phyloP scores from a whole-genome alignment of 1,139 yeast genomes.

The Arxiozyma slooffiae region DNA sequence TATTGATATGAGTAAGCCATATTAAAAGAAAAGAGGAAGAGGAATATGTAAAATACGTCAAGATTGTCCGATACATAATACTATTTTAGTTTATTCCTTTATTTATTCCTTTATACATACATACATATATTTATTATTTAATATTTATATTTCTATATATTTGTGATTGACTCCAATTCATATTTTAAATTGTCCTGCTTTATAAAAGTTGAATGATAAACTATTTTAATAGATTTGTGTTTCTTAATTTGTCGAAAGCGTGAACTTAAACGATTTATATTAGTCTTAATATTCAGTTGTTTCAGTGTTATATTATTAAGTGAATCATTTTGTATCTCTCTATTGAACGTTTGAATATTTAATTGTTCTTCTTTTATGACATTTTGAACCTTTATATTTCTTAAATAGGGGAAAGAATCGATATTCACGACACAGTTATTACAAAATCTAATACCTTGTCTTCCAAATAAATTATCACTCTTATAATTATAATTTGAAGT shows the following conservation, averaged over 20 bases:
- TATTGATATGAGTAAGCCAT: not conserved
- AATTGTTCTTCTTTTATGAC: not conserved
- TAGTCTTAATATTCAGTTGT: not conserved
- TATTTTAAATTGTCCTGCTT: not conserved
- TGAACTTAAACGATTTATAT: not conserved
- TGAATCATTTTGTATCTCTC: not conserved
- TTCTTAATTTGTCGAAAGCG: not conserved
- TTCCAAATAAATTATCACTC: not conserved
- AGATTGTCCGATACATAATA: not conserved
- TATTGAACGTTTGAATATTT: not conserved
- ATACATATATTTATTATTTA: no score
- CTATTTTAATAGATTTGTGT: not conserved
- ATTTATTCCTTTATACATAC: no score
- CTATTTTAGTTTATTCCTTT: no score
- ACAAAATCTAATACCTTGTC: slow-evolving; percentile 6
- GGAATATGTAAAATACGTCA: no score
- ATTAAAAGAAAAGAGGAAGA: no score
- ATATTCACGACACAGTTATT: slow-evolving; percentile 10
- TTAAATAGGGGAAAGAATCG: slow-evolving; percentile 15
- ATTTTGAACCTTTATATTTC: not conserved
- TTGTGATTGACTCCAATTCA: not conserved
- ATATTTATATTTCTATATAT: no score
- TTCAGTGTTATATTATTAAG: no score
- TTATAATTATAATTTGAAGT: not conserved
- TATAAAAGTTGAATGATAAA: not conserved